phyloP scores from a whole-genome alignment of 129 eudicot species.

The Flaveria bidentis region DNA sequence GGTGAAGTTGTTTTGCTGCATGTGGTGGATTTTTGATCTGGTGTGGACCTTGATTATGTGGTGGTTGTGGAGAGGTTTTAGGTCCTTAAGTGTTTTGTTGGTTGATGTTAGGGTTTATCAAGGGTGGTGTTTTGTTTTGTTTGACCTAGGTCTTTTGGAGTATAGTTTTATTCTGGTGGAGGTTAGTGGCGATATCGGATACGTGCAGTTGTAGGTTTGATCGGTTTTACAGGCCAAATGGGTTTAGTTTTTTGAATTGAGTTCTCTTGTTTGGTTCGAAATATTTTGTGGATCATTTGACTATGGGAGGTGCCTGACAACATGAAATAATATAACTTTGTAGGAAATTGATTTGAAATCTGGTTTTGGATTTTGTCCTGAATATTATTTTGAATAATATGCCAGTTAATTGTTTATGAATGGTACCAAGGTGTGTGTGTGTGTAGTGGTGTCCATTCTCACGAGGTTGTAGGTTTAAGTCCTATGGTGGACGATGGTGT shows the following conservation, averaged over 20 bases:
- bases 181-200: background rate
- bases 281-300: background rate
- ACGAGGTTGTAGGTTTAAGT: no score
- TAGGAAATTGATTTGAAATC: background rate
- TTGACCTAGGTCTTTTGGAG: constrained; percentile 6
- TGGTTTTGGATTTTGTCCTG: background rate
- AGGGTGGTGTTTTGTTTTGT: background rate
- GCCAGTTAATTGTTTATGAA: no score
- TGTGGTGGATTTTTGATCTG: background rate
- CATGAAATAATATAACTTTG: background rate
- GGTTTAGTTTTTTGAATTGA: no score
- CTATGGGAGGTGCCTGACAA: background rate
- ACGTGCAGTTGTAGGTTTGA: constrained; percentile 1
- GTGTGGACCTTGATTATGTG: background rate
- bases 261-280: no score
- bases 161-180: background rate
- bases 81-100: background rate
- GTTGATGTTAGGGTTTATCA: constrained; percentile 13
- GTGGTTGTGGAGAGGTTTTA: background rate
- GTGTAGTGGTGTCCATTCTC: no score
- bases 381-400: no score
- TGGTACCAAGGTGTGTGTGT: no score
- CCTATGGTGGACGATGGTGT: no score
- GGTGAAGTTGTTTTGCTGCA: constrained; percentile 6
- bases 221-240: background rate